Conservation (phyloP, 139 green algal genomes). For the Asterochloris erici region DNA sequence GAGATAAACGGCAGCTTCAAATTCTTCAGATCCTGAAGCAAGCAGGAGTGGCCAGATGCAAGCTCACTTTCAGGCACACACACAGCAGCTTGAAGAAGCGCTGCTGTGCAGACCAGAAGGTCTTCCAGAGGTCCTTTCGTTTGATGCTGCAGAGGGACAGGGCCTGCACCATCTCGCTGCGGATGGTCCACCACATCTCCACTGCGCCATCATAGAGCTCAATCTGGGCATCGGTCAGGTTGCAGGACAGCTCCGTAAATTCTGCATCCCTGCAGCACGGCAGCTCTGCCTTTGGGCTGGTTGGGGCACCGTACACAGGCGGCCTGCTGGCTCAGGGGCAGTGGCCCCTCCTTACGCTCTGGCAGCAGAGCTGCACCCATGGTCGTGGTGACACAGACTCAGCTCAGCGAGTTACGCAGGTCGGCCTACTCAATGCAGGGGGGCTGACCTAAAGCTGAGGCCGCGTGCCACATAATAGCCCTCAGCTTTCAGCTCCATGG, state of each 20-base stretch:
- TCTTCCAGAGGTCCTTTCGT: conserved; percentile 57
- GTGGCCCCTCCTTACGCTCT: too few species aligned
- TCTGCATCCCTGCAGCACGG: conserved; percentile 56
- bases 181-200: conserved; percentile 49
- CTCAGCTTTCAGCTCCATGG: conserved; percentile 78
- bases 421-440: background rate
- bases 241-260: conserved; percentile 69
- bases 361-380: too few species aligned
- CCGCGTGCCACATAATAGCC: conserved; percentile 82
- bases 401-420: too few species aligned
- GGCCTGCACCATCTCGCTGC: conserved; percentile 38
- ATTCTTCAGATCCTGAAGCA: background rate
- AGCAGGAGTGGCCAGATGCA: background rate
- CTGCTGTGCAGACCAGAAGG: conserved; percentile 77
- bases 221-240: conserved; percentile 47
- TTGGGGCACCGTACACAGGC: too few species aligned
- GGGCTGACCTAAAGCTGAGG: conserved; percentile 65
- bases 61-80: conserved; percentile 69
- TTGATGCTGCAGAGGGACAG: conserved; percentile 29
- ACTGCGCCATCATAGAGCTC: conserved; percentile 72
- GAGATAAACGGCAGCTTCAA: too few species aligned
- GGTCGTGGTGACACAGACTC: too few species aligned
- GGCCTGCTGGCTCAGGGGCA: too few species aligned
- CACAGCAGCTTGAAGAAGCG: conserved; percentile 95
- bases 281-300: too few species aligned